Percentiles rank a stretch among this genome's conserved stretches.
These are phyloP conservation scores for Eucalyptus curtisii DNA, from an alignment of 345 rosid species.

Conservation along the genomic window DNA sequence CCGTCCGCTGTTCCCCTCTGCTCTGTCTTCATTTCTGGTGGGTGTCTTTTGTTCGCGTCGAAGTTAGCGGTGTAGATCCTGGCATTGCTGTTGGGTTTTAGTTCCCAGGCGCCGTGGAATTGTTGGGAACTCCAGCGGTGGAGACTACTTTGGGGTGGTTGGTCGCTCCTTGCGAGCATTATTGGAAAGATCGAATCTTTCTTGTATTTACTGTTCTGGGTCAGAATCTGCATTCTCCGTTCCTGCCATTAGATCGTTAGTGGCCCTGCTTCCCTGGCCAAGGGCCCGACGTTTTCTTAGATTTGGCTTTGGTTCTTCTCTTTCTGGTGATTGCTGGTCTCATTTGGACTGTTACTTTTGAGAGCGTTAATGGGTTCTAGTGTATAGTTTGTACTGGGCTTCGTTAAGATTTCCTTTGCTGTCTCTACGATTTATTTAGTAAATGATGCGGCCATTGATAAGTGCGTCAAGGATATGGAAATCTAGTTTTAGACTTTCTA, in stretches of 20 bases:
- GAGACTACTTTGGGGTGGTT: background rate
- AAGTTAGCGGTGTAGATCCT: background rate
- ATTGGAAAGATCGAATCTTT: background rate
- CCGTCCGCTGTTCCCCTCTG: background rate
- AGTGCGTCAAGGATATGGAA: background rate
- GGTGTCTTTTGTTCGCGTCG: background rate
- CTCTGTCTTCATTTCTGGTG: background rate
- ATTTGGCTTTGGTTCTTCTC: background rate
- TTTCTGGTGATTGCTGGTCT: background rate
- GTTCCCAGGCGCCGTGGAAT: background rate
- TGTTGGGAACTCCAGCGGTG: background rate
- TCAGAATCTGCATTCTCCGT: background rate
- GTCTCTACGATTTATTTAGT: background rate
- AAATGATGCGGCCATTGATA: background rate
- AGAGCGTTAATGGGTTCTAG: background rate
- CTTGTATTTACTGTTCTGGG: background rate
- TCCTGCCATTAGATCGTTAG: background rate
- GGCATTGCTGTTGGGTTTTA: background rate
- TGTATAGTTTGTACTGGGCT: background rate
- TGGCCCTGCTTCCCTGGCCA: background rate
- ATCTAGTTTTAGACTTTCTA: background rate
- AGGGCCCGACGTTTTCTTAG: background rate
- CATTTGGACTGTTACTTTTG: background rate
- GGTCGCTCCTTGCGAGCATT: background rate
- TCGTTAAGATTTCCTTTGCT: background rate